phyloP scores from a whole-genome alignment of 441 rosid genomes.

The Jatropha multifida region DNA sequence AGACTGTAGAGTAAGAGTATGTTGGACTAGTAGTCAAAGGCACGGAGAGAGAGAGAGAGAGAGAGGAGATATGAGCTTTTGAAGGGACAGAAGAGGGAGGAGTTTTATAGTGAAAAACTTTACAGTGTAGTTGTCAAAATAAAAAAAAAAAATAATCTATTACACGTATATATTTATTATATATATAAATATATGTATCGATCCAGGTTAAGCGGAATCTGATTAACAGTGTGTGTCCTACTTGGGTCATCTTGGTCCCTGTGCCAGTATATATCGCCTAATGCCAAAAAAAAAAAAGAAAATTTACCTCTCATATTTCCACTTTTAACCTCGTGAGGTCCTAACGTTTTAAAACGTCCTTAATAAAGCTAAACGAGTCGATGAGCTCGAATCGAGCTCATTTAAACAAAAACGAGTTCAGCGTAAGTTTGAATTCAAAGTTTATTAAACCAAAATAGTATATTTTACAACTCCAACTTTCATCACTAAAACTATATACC shows the following conservation, averaged over 20 bases:
- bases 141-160: background rate
- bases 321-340: no score
- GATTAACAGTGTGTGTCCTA: conserved; percentile 20
- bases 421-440: no score
- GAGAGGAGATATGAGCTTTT: conserved; percentile 19
- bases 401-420: no score
- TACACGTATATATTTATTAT: background rate
- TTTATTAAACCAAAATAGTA: no score
- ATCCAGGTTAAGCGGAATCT: conserved; percentile 28
- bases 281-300: no score
- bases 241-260: conserved; percentile 16
- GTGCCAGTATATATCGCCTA: conserved; percentile 5
- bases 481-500: no score
- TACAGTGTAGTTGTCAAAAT: background rate
- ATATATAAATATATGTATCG: background rate
- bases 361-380: no score
- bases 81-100: conserved; percentile 21
- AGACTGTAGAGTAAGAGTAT: background rate
- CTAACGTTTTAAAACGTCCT: no score
- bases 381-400: no score
- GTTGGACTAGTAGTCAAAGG: conserved; percentile 56
- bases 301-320: no score
- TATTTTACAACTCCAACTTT: no score
- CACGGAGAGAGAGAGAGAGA: background rate
- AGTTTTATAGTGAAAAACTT: conserved; percentile 21